Conservation (phyloP, 2,329 filamentous ascomycete genomes). For the Stemphylium beticola region DNA sequence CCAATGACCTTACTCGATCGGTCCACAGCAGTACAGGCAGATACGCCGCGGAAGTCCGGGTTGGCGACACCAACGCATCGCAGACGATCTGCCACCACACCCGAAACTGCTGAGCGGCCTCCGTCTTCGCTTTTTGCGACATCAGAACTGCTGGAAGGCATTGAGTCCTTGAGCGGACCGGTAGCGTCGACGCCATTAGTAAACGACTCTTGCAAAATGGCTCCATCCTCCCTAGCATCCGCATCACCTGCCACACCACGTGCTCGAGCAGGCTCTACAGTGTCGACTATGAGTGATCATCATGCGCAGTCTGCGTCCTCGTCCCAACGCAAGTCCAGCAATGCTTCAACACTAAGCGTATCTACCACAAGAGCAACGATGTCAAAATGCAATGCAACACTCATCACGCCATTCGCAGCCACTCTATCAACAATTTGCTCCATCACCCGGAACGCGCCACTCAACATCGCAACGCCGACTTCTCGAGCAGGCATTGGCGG, state of each 20-base stretch:
- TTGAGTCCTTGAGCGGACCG: slow-evolving; percentile 1
- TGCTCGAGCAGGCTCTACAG: slow-evolving; percentile 23
- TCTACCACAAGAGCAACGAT: slow-evolving; percentile 39
- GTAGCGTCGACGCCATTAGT: background rate
- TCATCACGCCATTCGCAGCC: slow-evolving; percentile 26
- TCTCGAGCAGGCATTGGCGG: slow-evolving; percentile 35
- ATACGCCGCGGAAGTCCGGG: background rate
- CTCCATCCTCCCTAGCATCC: background rate
- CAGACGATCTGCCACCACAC: slow-evolving; percentile 20
- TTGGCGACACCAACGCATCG: slow-evolving; percentile 1
- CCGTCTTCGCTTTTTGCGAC: slow-evolving; percentile 29
- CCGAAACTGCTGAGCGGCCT: slow-evolving; percentile 32
- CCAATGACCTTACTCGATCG: slow-evolving; percentile 16
- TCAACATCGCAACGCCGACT: slow-evolving; percentile 18
- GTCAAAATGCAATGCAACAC: slow-evolving; percentile 39
- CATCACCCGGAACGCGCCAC: slow-evolving; percentile 29
- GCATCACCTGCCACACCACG: background rate
- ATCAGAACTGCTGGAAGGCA: slow-evolving; percentile 8
- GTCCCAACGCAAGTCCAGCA: slow-evolving; percentile 26
- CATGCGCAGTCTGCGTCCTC: slow-evolving; percentile 11
- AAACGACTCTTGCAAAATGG: background rate
- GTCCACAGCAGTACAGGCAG: background rate
- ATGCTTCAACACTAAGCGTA: slow-evolving; percentile 24
- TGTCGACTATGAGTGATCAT: slow-evolving; percentile 13
- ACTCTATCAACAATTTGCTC: slow-evolving; percentile 29